Evolutionary conservation across 1,139 yeast species (phyloP).

Genomic region (Hyphopichia fennica): DNA sequence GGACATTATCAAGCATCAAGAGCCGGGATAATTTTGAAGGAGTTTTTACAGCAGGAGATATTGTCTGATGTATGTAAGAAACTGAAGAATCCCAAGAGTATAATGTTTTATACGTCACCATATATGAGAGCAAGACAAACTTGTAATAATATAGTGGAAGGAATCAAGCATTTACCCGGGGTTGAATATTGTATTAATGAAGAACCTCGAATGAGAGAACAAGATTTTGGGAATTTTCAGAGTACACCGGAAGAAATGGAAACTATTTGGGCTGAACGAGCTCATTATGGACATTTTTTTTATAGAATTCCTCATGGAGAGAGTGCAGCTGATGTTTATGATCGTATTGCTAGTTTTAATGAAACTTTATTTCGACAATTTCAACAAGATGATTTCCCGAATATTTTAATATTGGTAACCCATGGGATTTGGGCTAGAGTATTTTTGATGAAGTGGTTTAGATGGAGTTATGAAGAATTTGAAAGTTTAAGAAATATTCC

Average conservation of each 20-base stretch:
- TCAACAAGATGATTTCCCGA: slow-evolving; percentile 63
- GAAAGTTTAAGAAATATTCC: slow-evolving; percentile 80
- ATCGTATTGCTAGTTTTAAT: slow-evolving; percentile 84
- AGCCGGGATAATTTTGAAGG: slow-evolving; percentile 64
- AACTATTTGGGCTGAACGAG: slow-evolving; percentile 74
- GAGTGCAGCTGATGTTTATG: slow-evolving; percentile 93
- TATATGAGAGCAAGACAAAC: slow-evolving; percentile 82
- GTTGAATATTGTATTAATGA: slow-evolving; percentile 61
- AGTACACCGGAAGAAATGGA: slow-evolving; percentile 76
- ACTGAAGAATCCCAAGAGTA: slow-evolving; percentile 26
- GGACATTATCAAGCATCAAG: slow-evolving; percentile 69
- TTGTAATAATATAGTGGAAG: slow-evolving; percentile 63
- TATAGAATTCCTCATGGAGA: slow-evolving; percentile 92
- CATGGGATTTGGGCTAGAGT: slow-evolving; percentile 96
- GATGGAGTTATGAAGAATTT: slow-evolving; percentile 89
- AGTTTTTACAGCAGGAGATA: slow-evolving; percentile 50
- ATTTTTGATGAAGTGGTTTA: slow-evolving; percentile 87
- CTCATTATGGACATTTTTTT: slow-evolving; percentile 88
- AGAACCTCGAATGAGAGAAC: slow-evolving; percentile 90
- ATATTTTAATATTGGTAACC: slow-evolving; percentile 76
- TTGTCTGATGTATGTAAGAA: slow-evolving; percentile 22
- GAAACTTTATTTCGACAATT: slow-evolving; percentile 84
- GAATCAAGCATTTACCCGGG: slow-evolving; percentile 51
- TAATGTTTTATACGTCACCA: slow-evolving; percentile 78
- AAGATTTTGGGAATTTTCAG: slow-evolving; percentile 93